Base-by-base conservation (phyloP, 2,329 filamentous ascomycete genomes). In the Harringtonia lauricola region DNA sequence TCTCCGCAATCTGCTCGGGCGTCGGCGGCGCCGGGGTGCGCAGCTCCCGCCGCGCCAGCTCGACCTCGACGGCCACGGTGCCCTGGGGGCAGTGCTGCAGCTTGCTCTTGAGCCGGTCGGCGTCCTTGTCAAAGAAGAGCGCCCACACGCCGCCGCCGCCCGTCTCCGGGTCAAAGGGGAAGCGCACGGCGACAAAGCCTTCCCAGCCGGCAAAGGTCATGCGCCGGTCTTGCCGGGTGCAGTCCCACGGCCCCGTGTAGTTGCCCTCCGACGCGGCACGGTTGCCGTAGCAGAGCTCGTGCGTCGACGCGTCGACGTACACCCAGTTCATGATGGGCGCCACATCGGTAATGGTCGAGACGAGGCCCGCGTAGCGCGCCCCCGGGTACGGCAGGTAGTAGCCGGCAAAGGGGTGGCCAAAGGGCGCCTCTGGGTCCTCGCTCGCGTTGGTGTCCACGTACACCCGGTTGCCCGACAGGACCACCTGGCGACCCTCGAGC, bases 321-420 rank as follows among this genome's bases (percentile, higher is more conserved):
- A 71, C 65, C 68, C 68, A 72, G 54, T 72, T 71, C 51, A 71
- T 58, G 48, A 70, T 63, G 1, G 68, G 68, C n/a, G 68, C 65
- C 14, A 65, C 65, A 41, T 70, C 63, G 29, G 62, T 67, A 33
- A 71, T 70, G 10, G 66, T 70, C 39, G 64, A 69, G 24, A 71
- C 68, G 2, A 71, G 55, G 4, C 68, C 68, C 31, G 68, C 62
- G 36, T 65, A 62, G 22, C 57, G 46, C n/a, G 62, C 49, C n/a
- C 73, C 73, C 3, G 74, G 73, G 49, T 76, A 77, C 2, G 73
- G 72, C 19, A 77, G 59, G 49, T 67, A 77, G 52, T 79, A 77
- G 22, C 74, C 74, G 4, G 70, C 64, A 51, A 74, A 77, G 0
- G 68, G 66, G 52, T 77, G 71, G 3, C 70, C 66, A 41, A 60